Conservation (phyloP, 768 basidiomycete genomes). For the Bullera alba region DNA sequence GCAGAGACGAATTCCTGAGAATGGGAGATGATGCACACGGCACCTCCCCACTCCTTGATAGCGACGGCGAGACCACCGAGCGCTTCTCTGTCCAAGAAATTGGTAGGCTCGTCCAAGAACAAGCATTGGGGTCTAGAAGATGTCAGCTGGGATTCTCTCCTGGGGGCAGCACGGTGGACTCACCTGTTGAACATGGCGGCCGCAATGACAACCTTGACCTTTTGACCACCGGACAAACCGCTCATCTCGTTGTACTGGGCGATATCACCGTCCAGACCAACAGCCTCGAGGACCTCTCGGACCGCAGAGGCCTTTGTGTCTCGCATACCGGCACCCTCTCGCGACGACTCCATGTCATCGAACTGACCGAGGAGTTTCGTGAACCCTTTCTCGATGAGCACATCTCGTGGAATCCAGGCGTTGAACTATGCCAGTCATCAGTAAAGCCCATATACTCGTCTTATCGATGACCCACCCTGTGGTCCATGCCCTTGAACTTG, state of each 20-base stretch:
- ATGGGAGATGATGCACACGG: conserved; percentile 77
- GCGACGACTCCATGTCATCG: conserved; percentile 89
- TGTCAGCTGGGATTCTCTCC: conserved; percentile 19
- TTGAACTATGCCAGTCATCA: conserved; percentile 76
- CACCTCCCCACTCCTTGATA: conserved; percentile 86
- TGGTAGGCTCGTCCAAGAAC: conserved; percentile 78
- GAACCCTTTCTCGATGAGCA: conserved; percentile 77
- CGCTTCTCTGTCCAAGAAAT: conserved; percentile 95
- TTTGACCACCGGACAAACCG: conserved; percentile 91
- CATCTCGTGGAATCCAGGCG: conserved; percentile 84
- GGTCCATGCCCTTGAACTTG: conserved; percentile 48
- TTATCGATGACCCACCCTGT: conserved; percentile 26
- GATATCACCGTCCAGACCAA: conserved; percentile 93
- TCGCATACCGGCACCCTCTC: conserved; percentile 87
- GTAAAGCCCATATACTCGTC: conserved; percentile 59
- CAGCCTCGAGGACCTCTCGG: conserved; percentile 86
- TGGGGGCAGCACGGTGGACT: conserved; percentile 55
- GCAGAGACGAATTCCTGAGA: conserved; percentile 52
- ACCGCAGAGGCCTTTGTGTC: conserved; percentile 76
- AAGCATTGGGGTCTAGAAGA: conserved; percentile 36
- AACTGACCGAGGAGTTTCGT: conserved; percentile 85
- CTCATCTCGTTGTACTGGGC: conserved; percentile 96
- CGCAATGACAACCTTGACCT: conserved; percentile 75
- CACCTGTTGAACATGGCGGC: conserved; percentile 89
- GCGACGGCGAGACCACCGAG: conserved; percentile 81